Evolutionary conservation across 352 stramenopile species (phyloP).

Genomic region (Phytophthora tubulina): DNA sequence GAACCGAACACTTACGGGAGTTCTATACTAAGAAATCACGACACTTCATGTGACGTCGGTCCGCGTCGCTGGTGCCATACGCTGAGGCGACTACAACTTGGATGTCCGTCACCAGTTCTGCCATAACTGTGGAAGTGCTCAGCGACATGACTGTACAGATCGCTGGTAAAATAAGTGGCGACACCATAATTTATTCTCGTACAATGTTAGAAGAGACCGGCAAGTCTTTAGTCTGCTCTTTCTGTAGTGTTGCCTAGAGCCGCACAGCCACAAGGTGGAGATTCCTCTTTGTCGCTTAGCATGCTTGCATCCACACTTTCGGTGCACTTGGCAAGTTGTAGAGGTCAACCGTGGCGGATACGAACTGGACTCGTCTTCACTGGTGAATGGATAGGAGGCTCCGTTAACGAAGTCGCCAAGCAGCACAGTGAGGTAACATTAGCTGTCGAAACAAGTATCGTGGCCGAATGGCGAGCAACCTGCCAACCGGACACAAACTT

Average conservation of each 20-base stretch:
- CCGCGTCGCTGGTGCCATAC: slow-evolving; percentile 4
- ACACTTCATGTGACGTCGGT: slow-evolving; percentile 1
- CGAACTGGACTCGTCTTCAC: slow-evolving; percentile 4
- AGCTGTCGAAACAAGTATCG: slow-evolving; percentile 3
- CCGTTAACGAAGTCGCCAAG: slow-evolving; percentile 12
- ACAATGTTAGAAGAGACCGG: slow-evolving; percentile 4
- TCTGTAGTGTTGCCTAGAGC: background rate
- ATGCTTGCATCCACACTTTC: background rate
- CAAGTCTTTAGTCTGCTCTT: slow-evolving; percentile 13
- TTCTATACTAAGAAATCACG: background rate
- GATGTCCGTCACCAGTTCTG: background rate
- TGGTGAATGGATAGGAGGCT: background rate
- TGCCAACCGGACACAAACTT: background rate
- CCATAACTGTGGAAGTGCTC: slow-evolving; percentile 7
- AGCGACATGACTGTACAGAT: slow-evolving; percentile 20
- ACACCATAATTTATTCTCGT: slow-evolving; percentile 25
- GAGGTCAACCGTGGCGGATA: background rate
- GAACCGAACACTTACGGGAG: background rate
- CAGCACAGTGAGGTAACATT: slow-evolving; percentile 7
- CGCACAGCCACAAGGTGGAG: slow-evolving; percentile 6
- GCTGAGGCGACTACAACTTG: background rate
- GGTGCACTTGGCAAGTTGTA: background rate
- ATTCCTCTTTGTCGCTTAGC: background rate
- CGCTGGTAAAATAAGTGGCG: slow-evolving; percentile 26
- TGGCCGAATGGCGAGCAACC: slow-evolving; percentile 1